Base-by-base conservation (phyloP, 2,329 filamentous ascomycete species). In the Ilyonectria destructans region DNA sequence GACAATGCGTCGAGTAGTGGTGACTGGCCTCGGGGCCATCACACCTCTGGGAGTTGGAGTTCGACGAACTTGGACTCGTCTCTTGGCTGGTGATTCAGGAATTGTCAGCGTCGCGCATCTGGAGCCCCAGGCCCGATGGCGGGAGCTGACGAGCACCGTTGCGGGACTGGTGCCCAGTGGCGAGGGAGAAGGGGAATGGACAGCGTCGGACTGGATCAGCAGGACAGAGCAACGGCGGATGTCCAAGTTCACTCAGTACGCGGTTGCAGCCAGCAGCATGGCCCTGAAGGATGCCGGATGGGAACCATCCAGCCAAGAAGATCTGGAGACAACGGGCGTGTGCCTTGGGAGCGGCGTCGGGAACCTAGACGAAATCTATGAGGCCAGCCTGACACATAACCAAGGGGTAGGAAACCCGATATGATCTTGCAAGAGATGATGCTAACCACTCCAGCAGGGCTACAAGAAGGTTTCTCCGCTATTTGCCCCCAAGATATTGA, bases 301-400 rank as follows among this genome's bases (percentile, higher is more conserved):
- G 94, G 85, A 87, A 56, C 90, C 92, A 0, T 83, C 83, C 6
- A 81, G 78, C 5, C 84, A 86, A 19, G 86, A 90, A 26, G 89
- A 95, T 65, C 86, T 88, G 26, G 93, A 97, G 77, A 87, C 87
- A 62, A 97, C 95, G 0, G 96, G 96, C 1, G 93, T 99, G 1
- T 97, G 96, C 77, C 86, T 99, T 46, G 96, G 96, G 2, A 98
- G 96, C 72, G 96, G 96, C 2, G 98, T 99, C 75, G 96, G 96
- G 17, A 98, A 96, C 76, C 87, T 99, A 45, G 93, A 97, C 46
- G 95, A 97, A 75, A 90, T 97, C 9, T 98, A 97, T 81, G 87
- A 92, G 69, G 97, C 95, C 2, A 94, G 93, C 64, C 77, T 97
- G 57, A 90, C 89, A 1, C 97, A 93, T 78, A 87, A 93, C 35